A percentile compares a stretch with the other conserved stretches of the same genome.
phyloP scores from a whole-genome alignment of 2,329 filamentous ascomycete genomes.

The Sodiomyces alkalinus region DNA sequence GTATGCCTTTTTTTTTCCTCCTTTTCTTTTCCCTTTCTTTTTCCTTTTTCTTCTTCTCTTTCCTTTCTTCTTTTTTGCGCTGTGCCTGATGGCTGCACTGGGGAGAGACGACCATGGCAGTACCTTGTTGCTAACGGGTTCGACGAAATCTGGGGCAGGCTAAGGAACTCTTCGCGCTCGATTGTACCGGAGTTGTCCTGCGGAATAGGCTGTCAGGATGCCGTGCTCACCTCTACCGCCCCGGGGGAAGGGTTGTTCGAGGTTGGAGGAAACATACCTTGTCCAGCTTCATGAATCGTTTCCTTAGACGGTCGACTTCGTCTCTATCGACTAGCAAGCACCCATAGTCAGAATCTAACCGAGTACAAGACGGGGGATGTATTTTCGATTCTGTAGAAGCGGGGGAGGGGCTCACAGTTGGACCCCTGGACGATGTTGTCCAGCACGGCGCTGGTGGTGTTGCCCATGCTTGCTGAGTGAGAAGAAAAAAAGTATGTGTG shows the following conservation, averaged over 20 bases:
- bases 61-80: too few relatives aligned
- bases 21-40: background rate
- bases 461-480: slow-evolving; percentile 36
- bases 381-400: too few relatives aligned
- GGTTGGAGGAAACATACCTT: slow-evolving; percentile 45
- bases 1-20: background rate
- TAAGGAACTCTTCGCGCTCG: slow-evolving; percentile 95
- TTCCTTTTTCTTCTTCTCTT: too few relatives aligned
- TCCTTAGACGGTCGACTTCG: slow-evolving; percentile 87
- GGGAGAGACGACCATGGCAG: slow-evolving; percentile 8
- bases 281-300: slow-evolving; percentile 98
- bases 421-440: slow-evolving; percentile 93
- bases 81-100: background rate
- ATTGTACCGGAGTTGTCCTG: slow-evolving; percentile 97
- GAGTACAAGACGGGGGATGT: too few relatives aligned
- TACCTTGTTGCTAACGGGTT: slow-evolving; percentile 94
- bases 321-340: slow-evolving; percentile 92
- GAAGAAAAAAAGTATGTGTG: too few relatives aligned
- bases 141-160: slow-evolving; percentile 90
- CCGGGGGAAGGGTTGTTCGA: too few relatives aligned
- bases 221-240: background rate
- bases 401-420: slow-evolving; percentile 53
- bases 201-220: slow-evolving; percentile 3
- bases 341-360: too few relatives aligned
- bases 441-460: slow-evolving; percentile 59